Evolutionary conservation across 2,329 filamentous ascomycete genomes (phyloP).

Genomic region (Penicillium sp.): DNA sequence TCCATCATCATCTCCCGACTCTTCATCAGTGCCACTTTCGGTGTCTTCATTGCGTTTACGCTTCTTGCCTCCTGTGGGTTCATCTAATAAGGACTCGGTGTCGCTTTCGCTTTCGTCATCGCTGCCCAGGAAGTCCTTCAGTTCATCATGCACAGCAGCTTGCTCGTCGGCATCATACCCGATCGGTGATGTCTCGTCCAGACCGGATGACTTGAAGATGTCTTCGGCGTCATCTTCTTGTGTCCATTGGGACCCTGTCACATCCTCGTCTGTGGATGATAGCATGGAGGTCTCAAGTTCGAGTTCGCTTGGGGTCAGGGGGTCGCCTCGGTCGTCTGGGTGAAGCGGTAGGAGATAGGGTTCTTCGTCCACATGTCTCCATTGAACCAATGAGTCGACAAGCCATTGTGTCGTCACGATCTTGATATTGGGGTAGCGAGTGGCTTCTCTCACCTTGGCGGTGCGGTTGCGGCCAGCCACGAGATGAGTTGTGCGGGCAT

Average conservation of each 20-base stretch:
- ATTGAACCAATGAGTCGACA: constrained; percentile 76
- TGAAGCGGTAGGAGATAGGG: constrained; percentile 77
- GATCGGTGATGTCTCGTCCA: constrained; percentile 50
- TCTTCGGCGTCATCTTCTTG: constrained; percentile 48
- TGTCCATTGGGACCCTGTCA: constrained; percentile 48
- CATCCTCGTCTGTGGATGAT: constrained; percentile 46
- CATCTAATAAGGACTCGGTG: constrained; percentile 42
- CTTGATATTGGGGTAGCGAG: constrained; percentile 74
- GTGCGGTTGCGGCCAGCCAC: constrained; percentile 66
- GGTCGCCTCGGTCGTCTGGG: constrained; percentile 59
- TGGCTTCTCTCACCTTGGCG: constrained; percentile 85
- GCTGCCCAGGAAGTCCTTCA: constrained; percentile 66
- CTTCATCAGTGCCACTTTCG: constrained; percentile 23
- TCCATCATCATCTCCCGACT: constrained; percentile 21
- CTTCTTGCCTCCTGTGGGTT: constrained; percentile 30
- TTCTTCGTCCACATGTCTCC: constrained; percentile 74
- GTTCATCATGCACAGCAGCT: constrained; percentile 65
- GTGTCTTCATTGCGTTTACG: constrained; percentile 36
- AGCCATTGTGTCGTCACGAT: constrained; percentile 94
- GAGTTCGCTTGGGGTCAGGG: constrained; percentile 39
- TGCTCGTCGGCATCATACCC: constrained; percentile 64
- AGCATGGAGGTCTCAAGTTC: constrained; percentile 48
- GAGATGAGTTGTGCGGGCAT: constrained; percentile 49
- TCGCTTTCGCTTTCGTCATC: constrained; percentile 52
- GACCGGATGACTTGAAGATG: constrained; percentile 51